phyloP scores from a whole-genome alignment of 1,284 basidiomycete species.

The Austroboletus rostrupii region DNA sequence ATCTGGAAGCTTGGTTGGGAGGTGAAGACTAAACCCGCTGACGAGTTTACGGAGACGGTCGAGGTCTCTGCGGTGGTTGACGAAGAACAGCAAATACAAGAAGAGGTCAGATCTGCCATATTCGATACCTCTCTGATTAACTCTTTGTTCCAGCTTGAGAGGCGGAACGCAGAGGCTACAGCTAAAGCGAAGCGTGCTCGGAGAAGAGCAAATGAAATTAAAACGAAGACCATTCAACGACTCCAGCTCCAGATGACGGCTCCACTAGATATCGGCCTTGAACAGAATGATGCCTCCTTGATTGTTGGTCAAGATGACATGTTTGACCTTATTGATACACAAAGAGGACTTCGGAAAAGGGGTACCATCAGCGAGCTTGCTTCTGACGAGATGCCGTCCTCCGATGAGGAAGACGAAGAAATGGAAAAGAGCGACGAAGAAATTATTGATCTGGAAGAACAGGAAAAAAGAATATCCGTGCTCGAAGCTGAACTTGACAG shows the following conservation, averaged over 20 bases:
- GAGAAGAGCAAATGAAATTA: slow-evolving; percentile 86
- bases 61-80: slow-evolving; percentile 76
- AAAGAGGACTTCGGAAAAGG: slow-evolving; percentile 45
- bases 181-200: slow-evolving; percentile 80
- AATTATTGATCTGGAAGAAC: slow-evolving; percentile 61
- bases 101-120: slow-evolving; percentile 58
- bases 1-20: slow-evolving; percentile 71
- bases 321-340: slow-evolving; percentile 73
- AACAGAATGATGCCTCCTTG: slow-evolving; percentile 74
- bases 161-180: slow-evolving; percentile 75
- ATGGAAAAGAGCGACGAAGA: slow-evolving; percentile 47
- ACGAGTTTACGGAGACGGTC: slow-evolving; percentile 74
- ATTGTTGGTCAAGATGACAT: slow-evolving; percentile 74
- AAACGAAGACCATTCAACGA: slow-evolving; percentile 84
- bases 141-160: slow-evolving; percentile 60
- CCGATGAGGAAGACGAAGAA: slow-evolving; percentile 39
- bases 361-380: slow-evolving; percentile 44
- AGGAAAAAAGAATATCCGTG: slow-evolving; percentile 55
- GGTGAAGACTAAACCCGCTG: slow-evolving; percentile 63
- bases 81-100: slow-evolving; percentile 84
- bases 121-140: slow-evolving; percentile 2
- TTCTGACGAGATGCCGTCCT: slow-evolving; percentile 44
- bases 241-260: slow-evolving; percentile 98
- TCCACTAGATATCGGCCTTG: slow-evolving; percentile 91
- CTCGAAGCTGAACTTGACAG: slow-evolving; percentile 87